Conservation (phyloP, 768 basidiomycete genomes). For the Trametes cinnabarina region DNA sequence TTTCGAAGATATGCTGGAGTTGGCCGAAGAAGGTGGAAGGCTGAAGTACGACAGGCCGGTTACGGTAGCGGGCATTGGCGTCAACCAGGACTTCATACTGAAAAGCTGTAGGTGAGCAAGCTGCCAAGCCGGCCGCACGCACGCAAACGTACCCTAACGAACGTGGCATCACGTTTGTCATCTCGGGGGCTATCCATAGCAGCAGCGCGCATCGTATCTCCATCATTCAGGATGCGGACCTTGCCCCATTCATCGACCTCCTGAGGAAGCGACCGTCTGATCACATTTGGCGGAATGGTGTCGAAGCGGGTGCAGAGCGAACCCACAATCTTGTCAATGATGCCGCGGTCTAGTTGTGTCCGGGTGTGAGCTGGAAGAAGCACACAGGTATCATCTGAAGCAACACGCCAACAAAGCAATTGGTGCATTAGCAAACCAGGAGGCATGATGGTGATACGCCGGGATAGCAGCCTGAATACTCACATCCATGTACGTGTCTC, state of each 20-base stretch:
- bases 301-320: neutral
- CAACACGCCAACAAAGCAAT: no score
- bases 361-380: no score
- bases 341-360: no score
- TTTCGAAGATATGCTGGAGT: conserved; percentile 31
- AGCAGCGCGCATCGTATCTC: conserved; percentile 31
- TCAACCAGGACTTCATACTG: conserved; percentile 38
- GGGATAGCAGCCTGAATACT: no score
- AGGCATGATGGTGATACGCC: no score
- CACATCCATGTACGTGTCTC: neutral
- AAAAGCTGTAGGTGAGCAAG: neutral
- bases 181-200: neutral
- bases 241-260: conserved; percentile 28
- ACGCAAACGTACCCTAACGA: neutral
- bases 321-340: neutral
- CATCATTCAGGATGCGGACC: conserved; percentile 26
- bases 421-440: no score
- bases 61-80: conserved; percentile 19
- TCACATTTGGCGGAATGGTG: neutral
- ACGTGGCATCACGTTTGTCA: neutral
- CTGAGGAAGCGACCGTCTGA: neutral
- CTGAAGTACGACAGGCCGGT: neutral
- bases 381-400: no score
- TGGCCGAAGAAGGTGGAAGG: conserved; percentile 34
- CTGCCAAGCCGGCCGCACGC: neutral